Conservation (phyloP, 108 stramenopile genomes). For the Aurantiochytrium sp. region DNA sequence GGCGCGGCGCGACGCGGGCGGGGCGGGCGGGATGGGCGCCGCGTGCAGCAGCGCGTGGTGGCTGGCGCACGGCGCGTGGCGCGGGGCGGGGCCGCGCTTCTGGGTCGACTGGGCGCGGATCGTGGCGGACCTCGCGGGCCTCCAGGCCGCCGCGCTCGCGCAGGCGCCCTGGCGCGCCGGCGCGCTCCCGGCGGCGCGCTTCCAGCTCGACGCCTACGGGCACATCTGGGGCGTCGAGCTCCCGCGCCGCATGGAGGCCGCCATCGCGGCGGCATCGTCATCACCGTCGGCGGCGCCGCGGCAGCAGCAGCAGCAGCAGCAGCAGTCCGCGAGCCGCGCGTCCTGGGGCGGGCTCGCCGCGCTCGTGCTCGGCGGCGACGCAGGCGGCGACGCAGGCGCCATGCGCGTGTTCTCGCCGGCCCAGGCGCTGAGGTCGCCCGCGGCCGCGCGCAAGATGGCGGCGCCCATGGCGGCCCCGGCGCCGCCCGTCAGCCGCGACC, state of each 20-base stretch:
- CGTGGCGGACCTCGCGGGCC: background rate
- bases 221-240: background rate
- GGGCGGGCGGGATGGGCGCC: background rate
- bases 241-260: background rate
- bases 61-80: background rate
- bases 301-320: background rate
- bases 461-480: background rate
- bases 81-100: background rate
- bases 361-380: no score
- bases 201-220: background rate
- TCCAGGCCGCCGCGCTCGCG: background rate
- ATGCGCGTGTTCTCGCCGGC: no score
- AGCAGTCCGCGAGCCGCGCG: no score
- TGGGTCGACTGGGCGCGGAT: background rate
- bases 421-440: no score
- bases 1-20: background rate
- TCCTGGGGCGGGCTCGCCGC: no score
- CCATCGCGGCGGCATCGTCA: no score
- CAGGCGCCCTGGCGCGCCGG: background rate
- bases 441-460: background rate
- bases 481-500: conserved; percentile 37
- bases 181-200: background rate
- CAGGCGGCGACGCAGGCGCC: no score
- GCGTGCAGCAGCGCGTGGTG: background rate
- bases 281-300: no score